Conservation (phyloP, 2,329 filamentous ascomycete genomes). For the Fusarium hostae region DNA sequence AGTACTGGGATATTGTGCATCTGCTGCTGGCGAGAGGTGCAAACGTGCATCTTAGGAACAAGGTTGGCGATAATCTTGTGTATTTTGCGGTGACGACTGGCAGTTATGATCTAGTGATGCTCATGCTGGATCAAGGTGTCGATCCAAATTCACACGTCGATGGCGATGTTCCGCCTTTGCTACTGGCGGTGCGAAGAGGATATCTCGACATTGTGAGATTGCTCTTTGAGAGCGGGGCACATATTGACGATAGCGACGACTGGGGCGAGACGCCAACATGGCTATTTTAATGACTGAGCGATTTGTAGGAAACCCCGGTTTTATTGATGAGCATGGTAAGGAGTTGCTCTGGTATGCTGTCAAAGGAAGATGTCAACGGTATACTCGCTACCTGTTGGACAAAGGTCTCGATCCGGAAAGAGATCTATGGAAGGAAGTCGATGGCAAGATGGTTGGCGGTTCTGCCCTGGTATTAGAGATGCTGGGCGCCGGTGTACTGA, state of each 20-base stretch:
- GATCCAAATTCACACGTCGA: background rate
- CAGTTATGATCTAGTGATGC: background rate
- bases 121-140: background rate
- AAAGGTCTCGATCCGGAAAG: background rate
- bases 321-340: background rate
- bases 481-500: background rate
- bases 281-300: background rate
- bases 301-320: background rate
- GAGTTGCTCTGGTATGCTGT: constrained; percentile 9
- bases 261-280: background rate
- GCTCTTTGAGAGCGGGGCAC: background rate
- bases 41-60: background rate
- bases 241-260: background rate
- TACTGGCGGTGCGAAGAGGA: background rate
- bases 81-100: background rate
- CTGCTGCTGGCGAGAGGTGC: background rate
- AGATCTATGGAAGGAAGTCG: background rate
- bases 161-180: background rate
- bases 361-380: background rate
- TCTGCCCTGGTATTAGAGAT: background rate
- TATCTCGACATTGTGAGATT: background rate
- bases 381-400: background rate
- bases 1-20: background rate
- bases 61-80: background rate
- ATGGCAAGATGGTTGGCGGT: background rate